Evolutionary conservation across 805 yeast species (phyloP).

Genomic region (Yamadazyma philogaea): DNA sequence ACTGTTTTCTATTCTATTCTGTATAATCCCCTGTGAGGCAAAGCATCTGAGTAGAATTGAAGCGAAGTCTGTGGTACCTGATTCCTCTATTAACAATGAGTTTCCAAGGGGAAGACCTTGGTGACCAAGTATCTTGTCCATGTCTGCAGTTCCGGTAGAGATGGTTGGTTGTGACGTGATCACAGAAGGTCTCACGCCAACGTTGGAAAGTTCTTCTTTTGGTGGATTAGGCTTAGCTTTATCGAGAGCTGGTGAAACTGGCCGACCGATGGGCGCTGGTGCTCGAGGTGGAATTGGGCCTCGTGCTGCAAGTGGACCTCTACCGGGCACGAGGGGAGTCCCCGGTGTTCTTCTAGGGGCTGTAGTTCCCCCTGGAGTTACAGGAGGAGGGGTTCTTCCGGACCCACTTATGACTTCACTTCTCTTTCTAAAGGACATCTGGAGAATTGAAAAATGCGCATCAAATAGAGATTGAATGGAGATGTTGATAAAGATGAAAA

Average conservation of each 20-base stretch:
- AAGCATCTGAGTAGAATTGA: conserved; percentile 65
- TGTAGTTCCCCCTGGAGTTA: conserved; percentile 6
- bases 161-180: conserved; percentile 70
- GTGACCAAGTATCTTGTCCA: conserved; percentile 74
- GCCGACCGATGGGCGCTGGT: conserved; percentile 8
- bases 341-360: conserved; percentile 6
- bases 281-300: conserved; percentile 4
- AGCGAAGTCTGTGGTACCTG: conserved; percentile 84
- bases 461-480: neutral
- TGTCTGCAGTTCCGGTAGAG: conserved; percentile 75
- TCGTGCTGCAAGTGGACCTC: conserved; percentile 1
- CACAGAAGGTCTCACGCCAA: conserved; percentile 73
- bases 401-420: conserved; percentile 32
- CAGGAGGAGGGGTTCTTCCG: conserved; percentile 8
- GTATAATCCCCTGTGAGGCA: conserved; percentile 74
- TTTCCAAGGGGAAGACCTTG: conserved; percentile 82
- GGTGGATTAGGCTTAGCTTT: conserved; percentile 4
- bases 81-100: conserved; percentile 71
- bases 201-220: conserved; percentile 27
- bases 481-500: neutral
- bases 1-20: conserved; percentile 45
- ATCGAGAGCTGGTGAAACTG: conserved; percentile 2
- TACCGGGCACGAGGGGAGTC: conserved; percentile 5
- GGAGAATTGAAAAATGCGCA: conserved; percentile 7
- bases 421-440: conserved; percentile 44